Conservation (phyloP, 2,329 filamentous ascomycete genomes). For the Penicillium sp. region DNA sequence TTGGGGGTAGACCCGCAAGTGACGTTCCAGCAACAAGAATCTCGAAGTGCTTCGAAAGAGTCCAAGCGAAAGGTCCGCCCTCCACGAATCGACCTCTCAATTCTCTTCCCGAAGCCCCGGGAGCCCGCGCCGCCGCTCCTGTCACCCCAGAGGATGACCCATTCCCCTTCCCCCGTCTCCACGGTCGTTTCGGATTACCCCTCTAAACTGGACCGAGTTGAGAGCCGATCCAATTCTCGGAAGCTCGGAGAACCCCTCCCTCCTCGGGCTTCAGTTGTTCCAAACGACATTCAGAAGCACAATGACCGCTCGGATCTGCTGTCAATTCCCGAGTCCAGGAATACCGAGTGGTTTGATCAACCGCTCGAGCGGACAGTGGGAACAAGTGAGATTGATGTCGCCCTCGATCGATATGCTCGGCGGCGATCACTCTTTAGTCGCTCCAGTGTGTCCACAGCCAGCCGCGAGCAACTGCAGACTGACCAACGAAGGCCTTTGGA, state of each 20-base stretch:
- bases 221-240: conserved; percentile 20
- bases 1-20: conserved; percentile 22
- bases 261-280: conserved; percentile 10
- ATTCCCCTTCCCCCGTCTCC: conserved; percentile 42
- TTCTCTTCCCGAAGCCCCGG: conserved; percentile 43
- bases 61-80: conserved; percentile 41
- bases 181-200: conserved; percentile 34
- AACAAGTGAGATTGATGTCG: conserved; percentile 36
- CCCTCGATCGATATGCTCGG: conserved; percentile 31
- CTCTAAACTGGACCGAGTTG: conserved; percentile 18
- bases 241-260: conserved; percentile 31
- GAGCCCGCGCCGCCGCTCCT: conserved; percentile 33
- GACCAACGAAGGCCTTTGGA: conserved; percentile 22
- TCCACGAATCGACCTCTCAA: conserved; percentile 42
- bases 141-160: conserved; percentile 43
- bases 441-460: conserved; percentile 25
- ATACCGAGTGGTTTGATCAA: conserved; percentile 24
- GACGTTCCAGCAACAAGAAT: conserved; percentile 18
- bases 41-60: conserved; percentile 30
- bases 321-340: conserved; percentile 21
- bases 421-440: conserved; percentile 25
- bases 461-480: conserved; percentile 22
- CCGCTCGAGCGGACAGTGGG: conserved; percentile 31
- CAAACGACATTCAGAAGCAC: conserved; percentile 14
- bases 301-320: conserved; percentile 18